Evolutionary conservation across 2,329 filamentous ascomycete genomes (phyloP).

Genomic region (Penicillium occitanis): DNA sequence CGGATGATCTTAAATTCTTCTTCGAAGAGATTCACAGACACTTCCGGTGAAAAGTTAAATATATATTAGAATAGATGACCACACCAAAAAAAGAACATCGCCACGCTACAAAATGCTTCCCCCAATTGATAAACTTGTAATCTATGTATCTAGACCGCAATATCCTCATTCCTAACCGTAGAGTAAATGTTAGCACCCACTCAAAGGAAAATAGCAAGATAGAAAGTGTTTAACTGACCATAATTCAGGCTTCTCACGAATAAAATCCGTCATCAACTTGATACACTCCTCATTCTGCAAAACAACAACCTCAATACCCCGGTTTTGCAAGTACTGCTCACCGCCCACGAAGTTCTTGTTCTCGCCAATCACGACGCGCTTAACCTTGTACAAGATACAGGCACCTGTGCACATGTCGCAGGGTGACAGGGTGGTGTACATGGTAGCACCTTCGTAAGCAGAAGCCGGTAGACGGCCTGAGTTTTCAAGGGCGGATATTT

Average conservation of each 20-base stretch:
- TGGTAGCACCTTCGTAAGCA: slow-evolving; percentile 69
- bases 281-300: slow-evolving; percentile 65
- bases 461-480: slow-evolving; percentile 69
- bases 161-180: slow-evolving; percentile 57
- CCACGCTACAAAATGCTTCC: neutral
- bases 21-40: slow-evolving; percentile 83
- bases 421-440: slow-evolving; percentile 78
- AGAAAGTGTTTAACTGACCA: slow-evolving; percentile 53
- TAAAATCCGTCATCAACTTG: slow-evolving; percentile 69
- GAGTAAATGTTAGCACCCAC: slow-evolving; percentile 18
- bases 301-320: slow-evolving; percentile 72
- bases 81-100: neutral
- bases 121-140: neutral
- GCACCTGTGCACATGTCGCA: slow-evolving; percentile 82
- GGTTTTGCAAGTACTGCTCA: slow-evolving; percentile 66
- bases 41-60: slow-evolving; percentile 25
- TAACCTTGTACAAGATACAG: slow-evolving; percentile 72
- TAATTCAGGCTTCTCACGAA: slow-evolving; percentile 67
- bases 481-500: slow-evolving; percentile 73
- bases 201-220: neutral
- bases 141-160: slow-evolving; percentile 50
- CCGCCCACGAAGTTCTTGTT: slow-evolving; percentile 73
- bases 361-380: slow-evolving; percentile 73
- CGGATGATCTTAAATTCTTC: slow-evolving; percentile 89
- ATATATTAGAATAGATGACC: neutral